These are phyloP conservation scores for Paraphaeosphaeria minitans DNA, from an alignment of 2,329 filamentous ascomycete genomes.

Conservation along the genomic window DNA sequence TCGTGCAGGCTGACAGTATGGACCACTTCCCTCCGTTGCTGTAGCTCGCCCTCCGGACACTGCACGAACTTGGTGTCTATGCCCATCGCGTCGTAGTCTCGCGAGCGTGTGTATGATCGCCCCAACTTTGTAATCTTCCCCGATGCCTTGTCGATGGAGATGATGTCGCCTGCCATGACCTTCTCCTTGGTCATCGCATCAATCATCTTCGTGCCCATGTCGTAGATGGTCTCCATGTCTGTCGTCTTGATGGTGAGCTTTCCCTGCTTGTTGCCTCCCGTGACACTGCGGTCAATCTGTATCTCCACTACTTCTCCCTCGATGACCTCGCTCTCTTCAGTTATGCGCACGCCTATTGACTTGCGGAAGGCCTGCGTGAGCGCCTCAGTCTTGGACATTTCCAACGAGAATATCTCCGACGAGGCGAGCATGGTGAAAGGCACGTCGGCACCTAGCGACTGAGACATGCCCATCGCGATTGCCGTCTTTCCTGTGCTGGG, in stretches of 20 bases:
- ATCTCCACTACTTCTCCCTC: constrained; percentile 99
- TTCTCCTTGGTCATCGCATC: constrained; percentile 99
- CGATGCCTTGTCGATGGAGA: constrained; percentile 97
- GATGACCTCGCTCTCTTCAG: constrained; percentile 98
- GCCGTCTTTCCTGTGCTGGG: constrained; percentile 98
- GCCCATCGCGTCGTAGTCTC: constrained; percentile 99
- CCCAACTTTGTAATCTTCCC: constrained; percentile 98
- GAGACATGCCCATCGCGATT: constrained; percentile 98
- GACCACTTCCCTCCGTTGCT: constrained; percentile 95
- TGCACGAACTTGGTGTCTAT: constrained; percentile 98
- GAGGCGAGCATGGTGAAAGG: constrained; percentile 96
- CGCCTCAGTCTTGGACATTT: constrained; percentile 99
- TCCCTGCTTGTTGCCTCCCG: constrained; percentile 95
- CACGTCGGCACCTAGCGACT: constrained; percentile 90
- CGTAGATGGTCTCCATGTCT: constrained; percentile 99
- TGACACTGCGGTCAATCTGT: constrained; percentile 95
- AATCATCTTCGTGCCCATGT: constrained; percentile 99
- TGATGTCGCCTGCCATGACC: constrained; percentile 97
- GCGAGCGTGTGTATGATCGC: constrained; percentile 88
- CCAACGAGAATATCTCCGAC: constrained; percentile 96
- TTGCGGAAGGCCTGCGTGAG: constrained; percentile 99
- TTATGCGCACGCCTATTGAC: constrained; percentile 96
- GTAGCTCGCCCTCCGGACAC: constrained; percentile 95
- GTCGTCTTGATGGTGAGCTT: constrained; percentile 99
- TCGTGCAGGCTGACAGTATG: constrained; percentile 97